Conservation (phyloP, 306 rosid species). For the Prunus salicina region DNA sequence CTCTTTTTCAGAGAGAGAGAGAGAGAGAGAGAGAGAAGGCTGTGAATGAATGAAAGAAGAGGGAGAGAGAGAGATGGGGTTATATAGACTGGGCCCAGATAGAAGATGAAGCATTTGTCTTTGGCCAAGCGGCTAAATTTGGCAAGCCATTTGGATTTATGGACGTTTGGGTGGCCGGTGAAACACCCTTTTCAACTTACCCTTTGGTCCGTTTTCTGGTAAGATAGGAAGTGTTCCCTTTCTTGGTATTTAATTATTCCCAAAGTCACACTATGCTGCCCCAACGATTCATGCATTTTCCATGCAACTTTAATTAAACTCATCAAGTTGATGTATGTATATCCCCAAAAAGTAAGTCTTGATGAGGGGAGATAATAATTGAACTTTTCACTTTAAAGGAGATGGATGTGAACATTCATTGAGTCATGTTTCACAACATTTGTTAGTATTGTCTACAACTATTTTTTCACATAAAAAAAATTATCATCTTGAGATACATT, state of each 20-base stretch:
- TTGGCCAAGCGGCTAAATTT: constrained; percentile 12
- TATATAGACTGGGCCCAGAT: constrained; percentile 4
- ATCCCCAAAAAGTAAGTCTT: neutral
- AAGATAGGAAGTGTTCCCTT: constrained; percentile 32
- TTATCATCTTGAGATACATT: too few species aligned
- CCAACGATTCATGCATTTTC: constrained; percentile 15
- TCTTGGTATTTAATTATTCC: constrained; percentile 21
- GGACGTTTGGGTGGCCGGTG: constrained; percentile 46
- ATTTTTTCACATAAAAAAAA: neutral
- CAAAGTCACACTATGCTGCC: constrained; percentile 13
- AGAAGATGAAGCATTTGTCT: neutral
- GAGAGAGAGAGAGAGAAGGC: neutral
- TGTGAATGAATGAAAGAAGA: neutral
- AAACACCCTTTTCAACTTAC: constrained; percentile 50
- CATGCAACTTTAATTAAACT: constrained; percentile 3
- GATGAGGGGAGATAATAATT: neutral
- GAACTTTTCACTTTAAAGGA: neutral
- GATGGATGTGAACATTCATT: neutral
- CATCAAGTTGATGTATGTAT: neutral
- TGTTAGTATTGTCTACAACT: neutral
- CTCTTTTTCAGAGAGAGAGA: neutral
- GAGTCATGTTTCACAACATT: neutral
- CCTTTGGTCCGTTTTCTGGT: constrained; percentile 38
- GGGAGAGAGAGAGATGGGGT: constrained; percentile 3
- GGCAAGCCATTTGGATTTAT: constrained; percentile 20